Evolutionary conservation across 2,329 filamentous ascomycete species (phyloP).

Genomic region (Fusarium agapanthi): DNA sequence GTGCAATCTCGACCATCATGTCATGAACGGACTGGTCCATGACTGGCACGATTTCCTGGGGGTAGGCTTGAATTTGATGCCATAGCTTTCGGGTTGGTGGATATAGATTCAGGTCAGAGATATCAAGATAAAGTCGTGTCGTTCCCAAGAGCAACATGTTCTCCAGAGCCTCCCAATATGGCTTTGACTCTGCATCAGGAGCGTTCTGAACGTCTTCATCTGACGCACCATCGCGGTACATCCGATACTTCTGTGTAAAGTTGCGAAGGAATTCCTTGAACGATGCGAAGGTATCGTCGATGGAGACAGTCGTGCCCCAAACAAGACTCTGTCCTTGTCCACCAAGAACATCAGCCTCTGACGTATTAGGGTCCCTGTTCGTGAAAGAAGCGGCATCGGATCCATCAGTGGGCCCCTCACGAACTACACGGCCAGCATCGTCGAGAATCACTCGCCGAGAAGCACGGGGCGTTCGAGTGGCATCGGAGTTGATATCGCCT

Average conservation of each 20-base stretch:
- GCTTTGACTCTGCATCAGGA: conserved; percentile 78
- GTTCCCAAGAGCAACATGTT: conserved; percentile 90
- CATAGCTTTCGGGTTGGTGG: conserved; percentile 92
- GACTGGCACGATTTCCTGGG: conserved; percentile 93
- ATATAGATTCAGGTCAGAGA: conserved; percentile 89
- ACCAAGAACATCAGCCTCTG: conserved; percentile 87
- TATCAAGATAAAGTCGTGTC: conserved; percentile 85
- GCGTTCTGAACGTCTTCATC: conserved; percentile 76
- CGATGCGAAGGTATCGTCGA: conserved; percentile 84
- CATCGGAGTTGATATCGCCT: conserved; percentile 88
- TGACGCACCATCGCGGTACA: conserved; percentile 87
- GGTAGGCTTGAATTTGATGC: conserved; percentile 94
- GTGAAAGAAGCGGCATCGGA: conserved; percentile 70
- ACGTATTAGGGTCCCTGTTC: conserved; percentile 81
- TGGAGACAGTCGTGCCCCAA: conserved; percentile 97
- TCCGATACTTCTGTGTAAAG: conserved; percentile 91
- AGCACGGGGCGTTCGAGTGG: conserved; percentile 64
- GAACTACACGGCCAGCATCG: conserved; percentile 65
- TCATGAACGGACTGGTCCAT: conserved; percentile 97
- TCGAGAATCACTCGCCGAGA: conserved; percentile 67
- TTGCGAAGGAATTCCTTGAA: conserved; percentile 95
- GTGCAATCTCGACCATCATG: conserved; percentile 88
- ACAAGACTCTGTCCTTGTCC: conserved; percentile 85
- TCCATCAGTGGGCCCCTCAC: conserved; percentile 59
- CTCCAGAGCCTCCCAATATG: conserved; percentile 86